Base-by-base conservation (phyloP, 768 basidiomycete genomes). In the Leccinum aurantiacum region DNA sequence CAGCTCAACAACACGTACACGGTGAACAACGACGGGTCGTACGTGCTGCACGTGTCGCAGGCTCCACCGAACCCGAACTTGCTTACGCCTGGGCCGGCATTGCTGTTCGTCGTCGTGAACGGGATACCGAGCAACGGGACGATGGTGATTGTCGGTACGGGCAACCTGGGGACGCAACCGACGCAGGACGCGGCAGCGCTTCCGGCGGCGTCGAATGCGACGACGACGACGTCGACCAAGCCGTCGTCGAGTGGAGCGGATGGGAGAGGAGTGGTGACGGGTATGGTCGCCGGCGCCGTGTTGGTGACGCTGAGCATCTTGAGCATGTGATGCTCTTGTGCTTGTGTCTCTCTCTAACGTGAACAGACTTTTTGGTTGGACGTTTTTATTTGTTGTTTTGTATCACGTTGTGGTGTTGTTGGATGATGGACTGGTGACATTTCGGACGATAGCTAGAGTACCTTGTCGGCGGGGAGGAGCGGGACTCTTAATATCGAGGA, bases 11-110 rank as follows among this genome's bases (percentile, higher is more conserved):
- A n/a, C n/a, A n/a, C n/a, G n/a, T n/a, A n/a, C n/a, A n/a, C 86
- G 0, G 89, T 93, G 58, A 84, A 91, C 70, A 72, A 68, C n/a
- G 85, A 94, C 63, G 89, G 90, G 19, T 84, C 87, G 17, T 87
- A 92, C 64, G 83, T 82, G 9, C 76, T 97, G 3, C 88, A 95
- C 72, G 89, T 92, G 49, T 76, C 89, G 1, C 95, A 95, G 70
- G 80, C 85, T 8, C 93, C 92, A 0, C 90, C 93, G 0, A 93
- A 91, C 74, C 78, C 95, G 10, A 89, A 91, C 70, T 66, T 98
- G 67, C 83, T 97, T 78, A 88, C 90, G 67, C 95, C 96, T 5
- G 95, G 95, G 6, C 95, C 95, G 8, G 90, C 84, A 1, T 78
- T 95, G 63, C 60, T 95, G 61, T 97, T 85, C 68, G 90, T 95